These are phyloP conservation scores for Adansonia digitata DNA, from an alignment of 345 rosid genomes.

Conservation along the genomic window DNA sequence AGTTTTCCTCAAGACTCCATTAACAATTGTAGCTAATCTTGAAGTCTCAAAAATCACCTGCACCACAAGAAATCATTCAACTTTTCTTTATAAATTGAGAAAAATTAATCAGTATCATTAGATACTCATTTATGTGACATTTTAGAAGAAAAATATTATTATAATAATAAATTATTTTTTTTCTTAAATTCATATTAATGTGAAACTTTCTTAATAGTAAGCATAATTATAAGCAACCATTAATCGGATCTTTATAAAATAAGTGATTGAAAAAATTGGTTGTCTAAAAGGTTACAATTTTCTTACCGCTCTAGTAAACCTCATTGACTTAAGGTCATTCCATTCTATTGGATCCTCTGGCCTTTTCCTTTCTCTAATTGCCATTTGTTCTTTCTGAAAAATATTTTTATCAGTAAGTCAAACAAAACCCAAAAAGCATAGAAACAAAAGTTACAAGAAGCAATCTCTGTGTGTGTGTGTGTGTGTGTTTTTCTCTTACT, in stretches of 20 bases:
- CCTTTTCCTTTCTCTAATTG: slow-evolving; percentile 52
- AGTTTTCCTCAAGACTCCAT: slow-evolving; percentile 77
- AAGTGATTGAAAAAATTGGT: background rate
- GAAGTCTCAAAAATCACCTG: slow-evolving; percentile 77
- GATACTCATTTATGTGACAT: too few species aligned
- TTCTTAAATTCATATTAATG: too few species aligned
- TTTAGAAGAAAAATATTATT: too few species aligned
- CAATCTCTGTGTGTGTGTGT: too few species aligned
- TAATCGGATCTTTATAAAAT: too few species aligned
- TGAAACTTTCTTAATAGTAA: too few species aligned
- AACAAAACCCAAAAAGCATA: too few species aligned
- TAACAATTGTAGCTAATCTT: slow-evolving; percentile 76
- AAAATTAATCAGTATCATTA: too few species aligned
- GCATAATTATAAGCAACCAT: too few species aligned
- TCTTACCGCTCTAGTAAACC: slow-evolving; percentile 83
- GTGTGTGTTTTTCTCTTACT: slow-evolving; percentile 41
- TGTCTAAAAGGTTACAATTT: background rate
- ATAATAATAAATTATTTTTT: too few species aligned
- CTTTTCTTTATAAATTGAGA: background rate
- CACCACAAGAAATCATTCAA: slow-evolving; percentile 10
- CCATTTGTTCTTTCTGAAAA: slow-evolving; percentile 67
- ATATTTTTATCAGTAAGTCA: background rate
- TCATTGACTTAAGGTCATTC: slow-evolving; percentile 72
- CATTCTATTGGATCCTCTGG: slow-evolving; percentile 62
- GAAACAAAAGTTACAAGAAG: too few species aligned